Evolutionary conservation across 2,329 filamentous ascomycete species (phyloP).

Genomic region (Capronia americana): DNA sequence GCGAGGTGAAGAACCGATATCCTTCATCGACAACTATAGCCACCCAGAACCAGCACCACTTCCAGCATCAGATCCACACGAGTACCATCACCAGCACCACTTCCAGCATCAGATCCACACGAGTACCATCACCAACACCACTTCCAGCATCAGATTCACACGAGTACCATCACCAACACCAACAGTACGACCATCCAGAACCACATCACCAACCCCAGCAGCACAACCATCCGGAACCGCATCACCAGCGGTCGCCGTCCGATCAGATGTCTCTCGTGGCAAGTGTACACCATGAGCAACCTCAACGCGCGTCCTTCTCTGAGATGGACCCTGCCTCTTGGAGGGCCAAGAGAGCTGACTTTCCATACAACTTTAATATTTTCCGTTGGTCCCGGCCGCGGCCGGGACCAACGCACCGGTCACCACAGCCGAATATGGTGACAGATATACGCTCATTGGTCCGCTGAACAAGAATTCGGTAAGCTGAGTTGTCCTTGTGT

Average conservation of each 20-base stretch:
- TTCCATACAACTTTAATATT: no score
- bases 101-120: neutral
- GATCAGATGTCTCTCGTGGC: constrained; percentile 28
- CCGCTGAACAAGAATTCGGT: constrained; percentile 91
- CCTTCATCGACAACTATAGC: constrained; percentile 41
- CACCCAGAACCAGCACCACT: constrained; percentile 3
- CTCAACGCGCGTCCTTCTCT: constrained; percentile 15
- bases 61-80: neutral
- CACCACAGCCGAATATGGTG: constrained; percentile 97
- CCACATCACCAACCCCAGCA: constrained; percentile 10
- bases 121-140: neutral
- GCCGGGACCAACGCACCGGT: constrained; percentile 97
- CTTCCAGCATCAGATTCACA: neutral
- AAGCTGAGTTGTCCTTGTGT: constrained; percentile 39
- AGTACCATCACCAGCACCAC: constrained; percentile 3
- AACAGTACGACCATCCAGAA: neutral
- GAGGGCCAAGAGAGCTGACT: no score
- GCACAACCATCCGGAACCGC: neutral
- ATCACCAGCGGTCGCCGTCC: constrained; percentile 23
- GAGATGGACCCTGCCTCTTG: no score
- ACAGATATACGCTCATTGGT: constrained; percentile 92
- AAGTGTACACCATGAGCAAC: constrained; percentile 24
- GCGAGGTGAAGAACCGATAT: constrained; percentile 52
- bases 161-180: neutral
- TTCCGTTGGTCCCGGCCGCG: no score